A percentile compares a stretch with the other conserved stretches of the same genome.
Evolutionary conservation across 78 protist species (phyloP).

Genomic region (Dictyostelium firmibasis): DNA sequence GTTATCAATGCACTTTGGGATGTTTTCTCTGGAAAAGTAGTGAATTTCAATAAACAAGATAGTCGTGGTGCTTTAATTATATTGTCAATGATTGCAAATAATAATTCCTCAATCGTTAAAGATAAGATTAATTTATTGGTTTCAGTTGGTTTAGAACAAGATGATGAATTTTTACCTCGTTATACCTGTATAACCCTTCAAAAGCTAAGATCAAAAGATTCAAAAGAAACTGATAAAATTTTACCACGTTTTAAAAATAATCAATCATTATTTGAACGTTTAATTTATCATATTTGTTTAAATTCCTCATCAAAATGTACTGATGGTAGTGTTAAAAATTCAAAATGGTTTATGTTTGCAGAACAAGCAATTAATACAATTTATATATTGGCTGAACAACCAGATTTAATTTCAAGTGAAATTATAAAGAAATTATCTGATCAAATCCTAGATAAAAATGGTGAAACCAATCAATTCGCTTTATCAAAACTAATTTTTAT

Average conservation of each 20-base stretch:
- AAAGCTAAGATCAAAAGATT: constrained; percentile 13
- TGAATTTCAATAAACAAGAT: neutral
- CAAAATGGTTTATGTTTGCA: constrained; percentile 59
- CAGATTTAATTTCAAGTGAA: constrained; percentile 31
- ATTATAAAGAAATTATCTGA: neutral
- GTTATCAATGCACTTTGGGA: constrained; percentile 83
- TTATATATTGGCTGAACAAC: constrained; percentile 58
- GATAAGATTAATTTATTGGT: neutral
- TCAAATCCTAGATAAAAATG: neutral
- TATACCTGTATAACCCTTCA: constrained; percentile 70
- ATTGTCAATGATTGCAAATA: constrained; percentile 23
- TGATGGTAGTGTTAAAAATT: neutral
- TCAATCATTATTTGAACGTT: constrained; percentile 46
- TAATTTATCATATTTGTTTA: neutral
- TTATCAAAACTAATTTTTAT: constrained; percentile 70
- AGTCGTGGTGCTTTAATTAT: constrained; percentile 63
- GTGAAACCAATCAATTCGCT: neutral
- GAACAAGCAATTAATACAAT: constrained; percentile 82
- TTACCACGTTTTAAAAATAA: neutral
- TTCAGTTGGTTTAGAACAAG: neutral
- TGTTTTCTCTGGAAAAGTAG: constrained; percentile 20
- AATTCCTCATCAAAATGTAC: neutral
- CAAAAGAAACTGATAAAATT: neutral
- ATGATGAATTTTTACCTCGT: constrained; percentile 14
- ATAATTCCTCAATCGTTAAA: neutral